Base-by-base conservation (phyloP, 2,329 filamentous ascomycete genomes). In the Ophiocordyceps sinensis region DNA sequence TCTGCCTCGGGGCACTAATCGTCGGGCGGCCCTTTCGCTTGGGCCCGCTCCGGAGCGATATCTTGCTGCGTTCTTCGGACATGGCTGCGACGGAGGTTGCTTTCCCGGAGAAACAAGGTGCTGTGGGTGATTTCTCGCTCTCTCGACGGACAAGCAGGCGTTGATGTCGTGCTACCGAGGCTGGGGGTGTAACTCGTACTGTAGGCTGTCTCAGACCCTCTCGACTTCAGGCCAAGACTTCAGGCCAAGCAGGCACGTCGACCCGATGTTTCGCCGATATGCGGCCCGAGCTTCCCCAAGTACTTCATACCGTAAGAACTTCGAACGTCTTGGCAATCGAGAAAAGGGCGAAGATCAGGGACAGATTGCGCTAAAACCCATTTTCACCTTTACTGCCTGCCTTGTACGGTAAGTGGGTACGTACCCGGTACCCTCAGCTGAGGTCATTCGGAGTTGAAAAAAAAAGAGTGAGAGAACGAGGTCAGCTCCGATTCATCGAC, bases 1-100 rank as follows among this genome's bases (percentile, higher is more conserved):
- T 80, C 56, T 79, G 74, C 47, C 68, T 66, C 26, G 75, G 75
- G 7, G 75, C 71, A 55, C 75, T 79, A 54, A 80, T 79, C 43
- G 64, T 63, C 15, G 75, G 74, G n/a, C 75, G 71, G 37, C 60
- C 65, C 54, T 77, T 79, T 51, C 76, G 66, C 59, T 78, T 79
- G 42, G 64, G 57, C 26, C 73, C 73, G 56, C 67, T 78, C 32
- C 77, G 68, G 43, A 82, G 68, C 43, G 77, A 81, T 49, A 77
- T 73, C 59, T 73, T 76, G 57, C 66, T 70, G 49, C 69, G 66
- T 50, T 77, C 73, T 49, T 79, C 75, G 13, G 75, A 77, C 75
- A 80, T 80, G 50, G 43, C 53, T 55, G n/a, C 35, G 28, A 21
- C 23, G 21, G 13, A 35, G 14, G 9, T 26, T 26, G 23, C 11